Percentiles rank a stretch among this genome's conserved stretches.
phyloP scores from a whole-genome alignment of 148 eudicot genomes.

The Chenopodium album region DNA sequence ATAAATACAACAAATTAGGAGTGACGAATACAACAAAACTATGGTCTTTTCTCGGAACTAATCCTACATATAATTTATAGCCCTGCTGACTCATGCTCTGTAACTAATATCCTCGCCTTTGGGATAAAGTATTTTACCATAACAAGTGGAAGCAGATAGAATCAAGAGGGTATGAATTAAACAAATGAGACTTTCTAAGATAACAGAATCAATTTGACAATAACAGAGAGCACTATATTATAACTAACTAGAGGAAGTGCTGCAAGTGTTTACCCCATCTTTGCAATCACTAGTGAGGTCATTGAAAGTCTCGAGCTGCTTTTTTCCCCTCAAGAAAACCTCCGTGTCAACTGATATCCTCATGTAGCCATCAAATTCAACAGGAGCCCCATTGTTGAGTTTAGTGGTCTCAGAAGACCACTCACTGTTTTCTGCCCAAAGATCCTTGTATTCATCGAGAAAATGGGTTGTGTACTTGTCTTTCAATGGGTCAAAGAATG shows the following conservation, averaged over 20 bases:
- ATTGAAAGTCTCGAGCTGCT: constrained; percentile 91
- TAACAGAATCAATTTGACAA: not conserved
- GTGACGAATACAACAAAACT: not conserved
- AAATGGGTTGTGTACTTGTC: constrained; percentile 86
- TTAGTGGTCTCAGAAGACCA: constrained; percentile 75
- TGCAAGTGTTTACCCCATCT: constrained; percentile 90
- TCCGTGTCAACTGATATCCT: constrained; percentile 83
- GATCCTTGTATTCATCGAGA: constrained; percentile 73
- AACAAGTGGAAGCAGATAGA: not conserved
- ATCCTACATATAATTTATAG: not conserved
- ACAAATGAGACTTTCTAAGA: constrained; percentile 19
- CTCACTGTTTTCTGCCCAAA: constrained; percentile 84
- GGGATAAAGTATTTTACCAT: not conserved
- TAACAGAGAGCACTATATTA: constrained; percentile 6
- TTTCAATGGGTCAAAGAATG: constrained; percentile 78
- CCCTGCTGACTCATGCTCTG: not conserved
- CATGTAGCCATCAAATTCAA: constrained; percentile 97
- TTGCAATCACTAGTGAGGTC: constrained; percentile 95
- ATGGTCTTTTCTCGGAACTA: not conserved
- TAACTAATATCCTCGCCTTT: not conserved
- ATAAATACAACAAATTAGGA: not conserved
- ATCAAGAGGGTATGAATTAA: not conserved
- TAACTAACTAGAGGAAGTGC: constrained; percentile 37
- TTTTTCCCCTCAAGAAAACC: constrained; percentile 92
- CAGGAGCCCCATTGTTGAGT: constrained; percentile 70